phyloP scores from a whole-genome alignment of 2,329 filamentous ascomycete genomes.

The Botrytis pseudocinerea region DNA sequence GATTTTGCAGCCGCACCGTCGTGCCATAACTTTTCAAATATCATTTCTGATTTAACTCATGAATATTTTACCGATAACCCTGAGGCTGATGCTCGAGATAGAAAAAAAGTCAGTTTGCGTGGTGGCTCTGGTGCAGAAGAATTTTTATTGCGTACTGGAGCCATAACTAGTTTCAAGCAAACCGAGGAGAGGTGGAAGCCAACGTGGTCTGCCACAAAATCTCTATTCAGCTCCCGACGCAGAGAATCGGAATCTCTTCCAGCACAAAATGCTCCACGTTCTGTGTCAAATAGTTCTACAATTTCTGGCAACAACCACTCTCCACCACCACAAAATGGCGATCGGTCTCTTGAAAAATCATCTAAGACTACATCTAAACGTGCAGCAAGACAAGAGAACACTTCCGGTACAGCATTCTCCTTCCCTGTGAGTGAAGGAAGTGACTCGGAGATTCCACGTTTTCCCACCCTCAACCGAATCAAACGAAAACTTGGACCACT shows the following conservation, averaged over 20 bases:
- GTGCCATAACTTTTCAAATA: not conserved
- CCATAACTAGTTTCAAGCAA: constrained; percentile 17
- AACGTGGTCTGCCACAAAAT: constrained; percentile 16
- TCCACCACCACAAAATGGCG: not conserved
- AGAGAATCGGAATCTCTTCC: constrained; percentile 1
- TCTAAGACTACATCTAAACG: constrained; percentile 4
- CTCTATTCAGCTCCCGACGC: not conserved
- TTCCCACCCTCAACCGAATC: not conserved
- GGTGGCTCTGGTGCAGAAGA: constrained; percentile 4
- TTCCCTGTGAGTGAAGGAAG: constrained; percentile 15
- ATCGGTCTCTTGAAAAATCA: not conserved
- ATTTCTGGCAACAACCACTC: not conserved
- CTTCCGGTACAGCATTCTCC: constrained; percentile 5
- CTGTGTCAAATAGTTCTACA: not conserved
- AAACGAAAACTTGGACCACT: constrained; percentile 13
- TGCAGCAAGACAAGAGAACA: not conserved
- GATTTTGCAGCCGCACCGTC: not conserved
- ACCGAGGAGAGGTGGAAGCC: constrained; percentile 15
- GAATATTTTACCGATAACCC: not conserved
- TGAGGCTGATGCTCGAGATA: not conserved
- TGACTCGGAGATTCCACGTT: constrained; percentile 16
- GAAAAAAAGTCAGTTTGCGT: constrained; percentile 6
- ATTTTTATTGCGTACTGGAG: not conserved
- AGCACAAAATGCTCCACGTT: not conserved
- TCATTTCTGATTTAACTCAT: not conserved